Percentiles rank a stretch among this genome's conserved stretches.
These are phyloP conservation scores for Blepharisma japonicum DNA, from an alignment of 73 alveolate species.

Conservation along the genomic window DNA sequence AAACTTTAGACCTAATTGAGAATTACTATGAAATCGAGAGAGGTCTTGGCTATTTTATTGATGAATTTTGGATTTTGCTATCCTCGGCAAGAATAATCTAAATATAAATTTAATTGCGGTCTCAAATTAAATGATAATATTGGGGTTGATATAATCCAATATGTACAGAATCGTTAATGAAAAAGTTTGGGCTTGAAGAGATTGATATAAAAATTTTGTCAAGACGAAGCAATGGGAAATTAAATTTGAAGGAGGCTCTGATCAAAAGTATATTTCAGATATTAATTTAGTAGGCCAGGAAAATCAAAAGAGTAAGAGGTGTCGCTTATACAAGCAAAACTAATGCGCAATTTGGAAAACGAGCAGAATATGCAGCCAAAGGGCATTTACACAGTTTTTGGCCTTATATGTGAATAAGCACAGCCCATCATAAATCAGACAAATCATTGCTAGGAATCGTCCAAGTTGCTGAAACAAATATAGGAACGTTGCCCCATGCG, in stretches of 20 bases:
- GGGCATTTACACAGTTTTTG: slow-evolving; percentile 91
- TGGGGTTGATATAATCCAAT: slow-evolving; percentile 54
- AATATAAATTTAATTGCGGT: slow-evolving; percentile 68
- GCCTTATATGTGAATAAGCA: slow-evolving; percentile 96
- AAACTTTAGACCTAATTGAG: slow-evolving; percentile 42
- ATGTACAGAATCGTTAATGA: slow-evolving; percentile 51
- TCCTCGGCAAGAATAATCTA: slow-evolving; percentile 75
- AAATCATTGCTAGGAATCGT: slow-evolving; percentile 82
- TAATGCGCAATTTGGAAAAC: slow-evolving; percentile 22
- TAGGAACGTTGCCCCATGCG: slow-evolving; percentile 70
- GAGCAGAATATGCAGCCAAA: slow-evolving; percentile 55
- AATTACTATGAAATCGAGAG: slow-evolving; percentile 62
- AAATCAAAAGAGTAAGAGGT: slow-evolving; percentile 84
- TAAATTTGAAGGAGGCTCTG: slow-evolving; percentile 53
- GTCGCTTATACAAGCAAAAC: slow-evolving; percentile 59
- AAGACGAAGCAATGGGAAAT: slow-evolving; percentile 84
- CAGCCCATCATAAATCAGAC: slow-evolving; percentile 84
- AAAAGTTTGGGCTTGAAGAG: slow-evolving; percentile 74
- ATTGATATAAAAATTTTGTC: slow-evolving; percentile 63
- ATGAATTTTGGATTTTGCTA: slow-evolving; percentile 66
- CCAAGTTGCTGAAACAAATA: slow-evolving; percentile 82
- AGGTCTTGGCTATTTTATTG: slow-evolving; percentile 73
- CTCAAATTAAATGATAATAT: slow-evolving; percentile 67
- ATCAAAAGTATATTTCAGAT: slow-evolving; percentile 57
- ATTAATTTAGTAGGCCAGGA: slow-evolving; percentile 77